phyloP scores from a whole-genome alignment of 306 rosid species.

The Trifolium repens region DNA sequence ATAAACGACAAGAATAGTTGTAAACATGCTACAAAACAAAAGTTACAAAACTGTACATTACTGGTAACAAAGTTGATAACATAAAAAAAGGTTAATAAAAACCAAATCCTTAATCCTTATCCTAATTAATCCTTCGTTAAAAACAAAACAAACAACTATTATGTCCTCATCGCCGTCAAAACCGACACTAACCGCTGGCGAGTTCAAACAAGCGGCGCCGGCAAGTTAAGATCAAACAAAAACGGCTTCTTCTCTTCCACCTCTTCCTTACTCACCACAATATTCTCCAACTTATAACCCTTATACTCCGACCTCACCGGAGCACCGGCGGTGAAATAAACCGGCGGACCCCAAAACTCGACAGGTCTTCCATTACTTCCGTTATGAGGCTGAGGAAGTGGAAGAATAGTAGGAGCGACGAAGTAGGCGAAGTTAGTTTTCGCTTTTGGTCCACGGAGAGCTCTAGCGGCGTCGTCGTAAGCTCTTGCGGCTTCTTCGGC shows the following conservation, averaged over 20 bases:
- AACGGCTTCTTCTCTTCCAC: conserved; percentile 57
- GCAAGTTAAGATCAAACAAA: conserved; percentile 63
- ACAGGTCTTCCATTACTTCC: not conserved
- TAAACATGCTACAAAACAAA: too few species aligned
- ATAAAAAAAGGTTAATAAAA: not conserved
- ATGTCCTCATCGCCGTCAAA: not conserved
- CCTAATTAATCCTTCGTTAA: not conserved
- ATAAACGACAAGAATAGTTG: too few species aligned
- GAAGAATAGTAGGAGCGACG: not conserved
- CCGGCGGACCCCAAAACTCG: conserved; percentile 47
- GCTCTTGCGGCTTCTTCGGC: conserved; percentile 94
- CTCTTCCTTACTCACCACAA: conserved; percentile 48
- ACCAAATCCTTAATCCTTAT: not conserved
- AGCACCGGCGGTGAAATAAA: conserved; percentile 11
- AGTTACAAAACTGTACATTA: too few species aligned
- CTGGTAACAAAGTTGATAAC: not conserved
- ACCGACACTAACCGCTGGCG: not conserved
- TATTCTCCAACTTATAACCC: conserved; percentile 64
- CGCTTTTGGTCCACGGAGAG: conserved; percentile 67
- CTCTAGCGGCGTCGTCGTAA: conserved; percentile 73
- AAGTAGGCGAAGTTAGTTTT: conserved; percentile 65
- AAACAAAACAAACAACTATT: not conserved
- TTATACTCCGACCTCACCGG: conserved; percentile 61
- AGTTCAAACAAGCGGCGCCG: conserved; percentile 61
- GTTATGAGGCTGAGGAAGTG: not conserved